These are phyloP conservation scores for Penicillium sp. DNA, from an alignment of 2,329 filamentous ascomycete species.

Conservation along the genomic window DNA sequence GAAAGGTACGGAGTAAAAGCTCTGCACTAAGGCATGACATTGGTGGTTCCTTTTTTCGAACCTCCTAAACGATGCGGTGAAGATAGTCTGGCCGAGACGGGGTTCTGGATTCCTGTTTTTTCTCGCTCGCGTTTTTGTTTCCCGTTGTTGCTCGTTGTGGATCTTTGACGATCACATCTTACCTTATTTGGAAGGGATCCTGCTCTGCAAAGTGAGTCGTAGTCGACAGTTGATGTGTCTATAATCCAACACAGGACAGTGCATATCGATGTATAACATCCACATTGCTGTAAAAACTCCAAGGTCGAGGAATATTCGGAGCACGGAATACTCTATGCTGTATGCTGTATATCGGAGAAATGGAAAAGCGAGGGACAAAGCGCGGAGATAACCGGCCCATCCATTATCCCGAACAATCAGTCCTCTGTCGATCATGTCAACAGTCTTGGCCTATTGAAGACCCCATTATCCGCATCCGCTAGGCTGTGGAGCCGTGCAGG, in stretches of 20 bases:
- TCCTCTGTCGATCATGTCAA: slow-evolving; percentile 1
- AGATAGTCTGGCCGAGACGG: background rate
- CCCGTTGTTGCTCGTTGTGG: background rate
- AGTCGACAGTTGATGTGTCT: background rate
- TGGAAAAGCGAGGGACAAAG: background rate
- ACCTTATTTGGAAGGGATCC: background rate
- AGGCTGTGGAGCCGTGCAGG: background rate
- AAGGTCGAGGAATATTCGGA: background rate
- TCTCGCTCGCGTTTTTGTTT: background rate
- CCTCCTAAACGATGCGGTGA: background rate
- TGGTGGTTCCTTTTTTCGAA: background rate
- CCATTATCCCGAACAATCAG: background rate
- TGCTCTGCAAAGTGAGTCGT: background rate
- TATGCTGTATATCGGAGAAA: background rate
- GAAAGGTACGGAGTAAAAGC: background rate
- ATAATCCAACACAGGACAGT: background rate
- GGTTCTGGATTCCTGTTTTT: background rate
- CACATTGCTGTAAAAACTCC: background rate
- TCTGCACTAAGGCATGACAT: background rate
- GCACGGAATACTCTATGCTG: no score
- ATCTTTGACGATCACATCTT: slow-evolving; percentile 3
- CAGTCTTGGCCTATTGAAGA: background rate
- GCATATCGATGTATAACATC: background rate
- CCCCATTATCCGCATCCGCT: background rate
- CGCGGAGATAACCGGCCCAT: background rate